Base-by-base conservation (phyloP, 768 basidiomycete genomes). In the Baorangia bicolor region DNA sequence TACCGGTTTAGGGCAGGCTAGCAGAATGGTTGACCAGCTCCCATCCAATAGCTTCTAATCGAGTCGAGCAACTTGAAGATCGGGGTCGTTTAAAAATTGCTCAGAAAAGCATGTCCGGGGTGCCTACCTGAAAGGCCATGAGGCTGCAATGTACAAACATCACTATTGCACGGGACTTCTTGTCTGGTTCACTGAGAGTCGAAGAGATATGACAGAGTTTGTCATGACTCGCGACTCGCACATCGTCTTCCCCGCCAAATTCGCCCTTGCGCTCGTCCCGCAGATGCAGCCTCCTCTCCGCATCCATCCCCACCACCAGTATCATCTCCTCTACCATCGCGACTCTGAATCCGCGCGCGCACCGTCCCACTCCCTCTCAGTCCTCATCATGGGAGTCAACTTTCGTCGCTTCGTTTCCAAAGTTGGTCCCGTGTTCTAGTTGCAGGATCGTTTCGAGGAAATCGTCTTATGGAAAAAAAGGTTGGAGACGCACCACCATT, bases 371-470 rank as follows among this genome's bases (percentile, higher is more conserved):
- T 18, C 51, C 0, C 78, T 95, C 5, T 91, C 89, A 2, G 74
- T 95, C 7, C 88, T 85, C 0, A 84, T 86, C 25, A 88, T 86
- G 59, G 85, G 88, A 2, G 39, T 41, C 42, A 65, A 62, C 38
- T 94, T 94, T 65, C 81, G 86, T 58, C 76, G 91, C 23, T 95
- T 96, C 56, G 81, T 94, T 4, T 79, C 84, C 7, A 85, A 80
- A 61, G 77, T 84, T 4, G 90, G 91, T 1, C 87, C 90, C 0
- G 73, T 94, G 8, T 96, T 95, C 64, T 96, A 93, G 94, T 59
- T 95, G 20, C 91, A 92, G 72, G 94, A 97, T 66, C 74, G 94
- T 1, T 65, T 91, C 14, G 94, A 96, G 69, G 94, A 95, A 72
- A 78, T 94, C 12, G 11, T 47, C 46, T 16, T 47, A 7, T 47